Evolutionary conservation across 1,284 basidiomycete species (phyloP), one percentile per base, ranked within the genome.

Genomic region (Dichomitus squalens): DNA sequence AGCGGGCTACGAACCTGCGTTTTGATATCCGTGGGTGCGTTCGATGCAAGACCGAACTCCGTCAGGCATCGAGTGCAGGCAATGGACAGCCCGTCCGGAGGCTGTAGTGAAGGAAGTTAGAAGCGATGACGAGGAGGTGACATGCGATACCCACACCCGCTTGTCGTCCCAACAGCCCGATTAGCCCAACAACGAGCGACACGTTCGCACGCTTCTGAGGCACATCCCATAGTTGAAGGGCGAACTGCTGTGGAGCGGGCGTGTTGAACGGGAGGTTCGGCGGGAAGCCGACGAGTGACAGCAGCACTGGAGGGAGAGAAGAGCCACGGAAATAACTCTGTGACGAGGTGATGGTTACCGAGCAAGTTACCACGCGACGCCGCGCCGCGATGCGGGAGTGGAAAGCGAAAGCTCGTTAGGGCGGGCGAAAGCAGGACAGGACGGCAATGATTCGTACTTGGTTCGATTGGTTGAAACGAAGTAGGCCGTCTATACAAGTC

Each of bases 261-360:
- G 86, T 82, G 52, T 90, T 82, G 18, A 84, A 73, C 11, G 83
- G 79, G 0, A 93, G 75, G 11, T 84, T 82, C 2, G 88, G 80
- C 1, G 96, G 95, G 71, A 95, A 96, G 62, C 91, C 86, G 21
- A 98, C 83, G 29, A 97, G 93, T 72, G 95, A 98, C 64, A 93
- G 87, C 25, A 99, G 83, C 20, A 98, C 83, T 1, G 93, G 84
- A 50, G 96, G 93, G 43, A 96, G 83, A 7, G 90, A 81, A 1
- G 95, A 93, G 76, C 97, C 96, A 56, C 94, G 89, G 77, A 99
- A 98, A 79, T 98, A 98, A 72, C 95, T 98, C 93, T 97, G 69
- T 31, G 33, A 55, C 29, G 9, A 53, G 23, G 34, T 33, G 47
- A 50, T 21, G 29, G n/a, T 44, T 52, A 55, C 47, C 25, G 52